phyloP scores from a whole-genome alignment of 2,329 filamentous ascomycete genomes.

The Aaosphaeria pasadenensis region DNA sequence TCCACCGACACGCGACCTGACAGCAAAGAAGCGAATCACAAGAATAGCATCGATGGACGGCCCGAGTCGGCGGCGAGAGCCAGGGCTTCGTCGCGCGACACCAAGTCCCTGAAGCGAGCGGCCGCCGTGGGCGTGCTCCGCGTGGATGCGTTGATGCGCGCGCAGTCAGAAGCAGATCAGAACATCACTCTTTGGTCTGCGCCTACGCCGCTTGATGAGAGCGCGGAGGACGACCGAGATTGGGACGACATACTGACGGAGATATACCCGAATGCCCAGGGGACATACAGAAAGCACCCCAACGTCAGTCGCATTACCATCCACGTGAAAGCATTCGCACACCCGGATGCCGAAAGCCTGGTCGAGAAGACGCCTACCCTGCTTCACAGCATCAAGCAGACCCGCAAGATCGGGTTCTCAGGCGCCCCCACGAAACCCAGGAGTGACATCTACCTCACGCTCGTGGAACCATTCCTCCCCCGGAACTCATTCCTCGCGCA shows the following conservation, averaged over 20 bases:
- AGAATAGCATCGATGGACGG: constrained; percentile 20
- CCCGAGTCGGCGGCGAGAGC: constrained; percentile 27
- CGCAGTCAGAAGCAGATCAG: constrained; percentile 70
- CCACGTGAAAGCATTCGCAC: constrained; percentile 73
- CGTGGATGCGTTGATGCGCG: constrained; percentile 71
- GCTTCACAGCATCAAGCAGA: constrained; percentile 76
- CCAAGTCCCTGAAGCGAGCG: constrained; percentile 61
- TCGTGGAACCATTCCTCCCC: constrained; percentile 75
- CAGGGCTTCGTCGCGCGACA: constrained; percentile 33
- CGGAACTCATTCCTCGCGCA: constrained; percentile 63
- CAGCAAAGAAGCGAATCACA: constrained; percentile 22
- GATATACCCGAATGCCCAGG: constrained; percentile 64
- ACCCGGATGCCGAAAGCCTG: constrained; percentile 73
- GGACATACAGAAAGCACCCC: constrained; percentile 69
- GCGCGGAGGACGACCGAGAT: constrained; percentile 54
- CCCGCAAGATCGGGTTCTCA: constrained; percentile 88
- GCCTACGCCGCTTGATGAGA: constrained; percentile 35
- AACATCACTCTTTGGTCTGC: constrained; percentile 76
- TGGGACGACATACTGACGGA: constrained; percentile 71
- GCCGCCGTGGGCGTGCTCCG: constrained; percentile 76
- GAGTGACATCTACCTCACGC: constrained; percentile 91
- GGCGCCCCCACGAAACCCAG: constrained; percentile 83
- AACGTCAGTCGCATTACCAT: constrained; percentile 76
- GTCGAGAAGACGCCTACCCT: constrained; percentile 86
- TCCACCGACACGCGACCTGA: constrained; percentile 17